phyloP scores from a whole-genome alignment of 305 asterid species.

The Nicotiana rustica region DNA sequence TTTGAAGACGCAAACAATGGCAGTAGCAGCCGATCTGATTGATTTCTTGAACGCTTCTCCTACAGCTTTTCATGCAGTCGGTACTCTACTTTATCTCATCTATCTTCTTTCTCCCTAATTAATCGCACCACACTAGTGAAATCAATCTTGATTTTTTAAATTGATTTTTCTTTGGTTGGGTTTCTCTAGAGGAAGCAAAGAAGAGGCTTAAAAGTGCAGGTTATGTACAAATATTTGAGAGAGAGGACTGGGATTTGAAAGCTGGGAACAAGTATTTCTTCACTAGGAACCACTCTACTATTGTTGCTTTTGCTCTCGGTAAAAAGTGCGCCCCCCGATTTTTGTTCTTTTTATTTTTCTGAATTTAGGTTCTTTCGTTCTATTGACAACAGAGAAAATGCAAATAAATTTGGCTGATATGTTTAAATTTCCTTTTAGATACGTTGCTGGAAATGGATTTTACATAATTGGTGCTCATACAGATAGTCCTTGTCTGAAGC shows the following conservation, averaged over 20 bases:
- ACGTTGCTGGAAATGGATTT: constrained; percentile 83
- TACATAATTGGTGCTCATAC: constrained; percentile 95
- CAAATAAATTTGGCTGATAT: not conserved
- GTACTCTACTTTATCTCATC: constrained; percentile 42
- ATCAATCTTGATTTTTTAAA: not conserved
- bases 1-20: constrained; percentile 49
- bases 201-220: constrained; percentile 71
- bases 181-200: constrained; percentile 76
- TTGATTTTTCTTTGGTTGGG: constrained; percentile 30
- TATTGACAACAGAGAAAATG: not conserved
- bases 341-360: not conserved
- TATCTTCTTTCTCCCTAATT: not conserved
- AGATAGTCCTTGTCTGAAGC: constrained; percentile 88
- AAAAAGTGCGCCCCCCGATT: constrained; percentile 62
- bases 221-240: constrained; percentile 73
- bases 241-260: constrained; percentile 81
- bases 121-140: not conserved
- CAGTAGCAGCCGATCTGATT: constrained; percentile 69
- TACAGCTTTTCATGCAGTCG: constrained; percentile 95
- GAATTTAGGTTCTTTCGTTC: not conserved
- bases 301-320: constrained; percentile 96
- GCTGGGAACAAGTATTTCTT: constrained; percentile 92
- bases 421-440: constrained; percentile 55
- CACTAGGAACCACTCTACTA: constrained; percentile 91
- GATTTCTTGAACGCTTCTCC: constrained; percentile 94